phyloP scores from a whole-genome alignment of 148 eudicot species.

The Vaccinium darrowii region DNA sequence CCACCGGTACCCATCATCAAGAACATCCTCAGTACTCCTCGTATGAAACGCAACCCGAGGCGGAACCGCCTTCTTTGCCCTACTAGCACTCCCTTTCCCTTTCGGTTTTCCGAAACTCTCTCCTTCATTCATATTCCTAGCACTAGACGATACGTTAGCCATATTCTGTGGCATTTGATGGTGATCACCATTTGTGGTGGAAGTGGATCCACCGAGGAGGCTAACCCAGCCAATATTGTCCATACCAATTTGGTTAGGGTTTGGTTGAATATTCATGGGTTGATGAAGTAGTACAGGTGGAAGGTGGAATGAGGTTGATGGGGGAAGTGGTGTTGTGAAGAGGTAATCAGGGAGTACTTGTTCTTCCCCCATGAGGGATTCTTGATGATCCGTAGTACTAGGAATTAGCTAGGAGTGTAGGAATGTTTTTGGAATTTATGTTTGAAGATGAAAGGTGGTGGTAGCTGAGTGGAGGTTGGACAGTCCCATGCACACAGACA shows the following conservation, averaged over 20 bases:
- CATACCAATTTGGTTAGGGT: constrained; percentile 18
- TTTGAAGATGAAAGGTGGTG: constrained; percentile 21
- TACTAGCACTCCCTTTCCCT: constrained; percentile 20
- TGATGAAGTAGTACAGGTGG: constrained; percentile 13
- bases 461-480: constrained; percentile 34
- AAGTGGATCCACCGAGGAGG: constrained; percentile 28
- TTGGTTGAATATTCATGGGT: constrained; percentile 12
- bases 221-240: constrained; percentile 50
- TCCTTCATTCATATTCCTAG: constrained; percentile 15
- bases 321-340: constrained; percentile 16
- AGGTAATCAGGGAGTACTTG: constrained; percentile 11
- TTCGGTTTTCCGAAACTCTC: constrained; percentile 13
- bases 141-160: constrained; percentile 4
- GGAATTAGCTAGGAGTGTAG: neutral
- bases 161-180: constrained; percentile 16
- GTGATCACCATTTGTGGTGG: constrained; percentile 19
- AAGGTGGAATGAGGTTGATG: constrained; percentile 12
- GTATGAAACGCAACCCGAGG: constrained; percentile 89
- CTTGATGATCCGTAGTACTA: neutral
- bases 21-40: constrained; percentile 75
- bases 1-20: constrained; percentile 92
- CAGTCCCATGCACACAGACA: constrained; percentile 21
- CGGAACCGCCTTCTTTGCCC: constrained; percentile 47
- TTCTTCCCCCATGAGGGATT: constrained; percentile 28
- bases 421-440: constrained; percentile 19